Conservation (phyloP, 805 yeast genomes). For the Metschnikowia dekortorum region DNA sequence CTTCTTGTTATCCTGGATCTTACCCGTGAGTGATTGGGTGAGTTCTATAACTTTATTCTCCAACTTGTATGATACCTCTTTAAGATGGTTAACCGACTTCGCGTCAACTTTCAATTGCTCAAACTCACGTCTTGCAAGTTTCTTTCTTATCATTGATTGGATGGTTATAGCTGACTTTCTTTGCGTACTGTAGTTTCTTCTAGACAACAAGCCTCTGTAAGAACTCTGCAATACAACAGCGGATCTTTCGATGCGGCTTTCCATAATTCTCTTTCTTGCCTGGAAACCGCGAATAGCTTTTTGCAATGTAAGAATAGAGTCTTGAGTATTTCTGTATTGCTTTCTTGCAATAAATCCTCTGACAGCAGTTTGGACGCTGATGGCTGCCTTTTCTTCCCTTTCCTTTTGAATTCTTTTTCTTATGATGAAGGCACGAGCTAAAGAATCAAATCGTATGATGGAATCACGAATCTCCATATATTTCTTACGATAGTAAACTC, state of each 20-base stretch:
- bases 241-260: constrained; percentile 53
- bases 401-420: constrained; percentile 55
- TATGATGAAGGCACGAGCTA: constrained; percentile 57
- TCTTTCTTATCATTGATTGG: constrained; percentile 76
- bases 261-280: constrained; percentile 49
- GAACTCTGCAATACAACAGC: constrained; percentile 70
- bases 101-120: constrained; percentile 75
- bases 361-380: constrained; percentile 60
- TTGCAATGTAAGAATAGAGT: constrained; percentile 42
- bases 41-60: constrained; percentile 97
- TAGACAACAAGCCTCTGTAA: constrained; percentile 65
- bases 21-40: constrained; percentile 75
- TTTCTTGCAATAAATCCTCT: constrained; percentile 53
- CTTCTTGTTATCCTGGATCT: constrained; percentile 76
- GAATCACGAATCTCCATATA: constrained; percentile 54
- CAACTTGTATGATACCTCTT: constrained; percentile 86
- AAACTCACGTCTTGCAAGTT: constrained; percentile 64
- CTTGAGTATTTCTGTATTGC: constrained; percentile 26
- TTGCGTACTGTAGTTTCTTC: constrained; percentile 44
- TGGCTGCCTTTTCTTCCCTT: constrained; percentile 58
- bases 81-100: constrained; percentile 81
- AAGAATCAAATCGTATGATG: constrained; percentile 53
- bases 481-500: constrained; percentile 55
- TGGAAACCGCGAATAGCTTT: constrained; percentile 47
- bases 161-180: constrained; percentile 59